A percentile compares a stretch with the other conserved stretches of the same genome.
Evolutionary conservation across 2,329 filamentous ascomycete species (phyloP).

Genomic region (Colletotrichum euphorbiae): DNA sequence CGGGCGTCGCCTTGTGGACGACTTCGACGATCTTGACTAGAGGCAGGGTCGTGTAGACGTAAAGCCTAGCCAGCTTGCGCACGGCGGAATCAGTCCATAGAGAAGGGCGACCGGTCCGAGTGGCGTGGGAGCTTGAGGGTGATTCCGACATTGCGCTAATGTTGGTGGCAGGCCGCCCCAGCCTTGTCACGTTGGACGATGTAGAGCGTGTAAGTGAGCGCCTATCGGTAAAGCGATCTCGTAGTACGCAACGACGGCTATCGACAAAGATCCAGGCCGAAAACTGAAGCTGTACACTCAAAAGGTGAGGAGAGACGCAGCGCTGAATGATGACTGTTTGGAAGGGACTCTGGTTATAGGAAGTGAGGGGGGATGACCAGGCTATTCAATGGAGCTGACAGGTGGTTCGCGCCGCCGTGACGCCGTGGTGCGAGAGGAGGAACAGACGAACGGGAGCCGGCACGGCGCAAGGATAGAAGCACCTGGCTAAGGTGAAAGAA

Average conservation of each 20-base stretch:
- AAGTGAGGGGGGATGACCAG: slow-evolving; percentile 35
- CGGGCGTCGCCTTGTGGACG: slow-evolving; percentile 54
- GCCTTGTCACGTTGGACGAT: slow-evolving; percentile 29
- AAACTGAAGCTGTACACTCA: slow-evolving; percentile 10
- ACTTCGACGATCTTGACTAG: slow-evolving; percentile 62
- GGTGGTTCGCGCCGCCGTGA: slow-evolving; percentile 16
- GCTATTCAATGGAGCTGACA: slow-evolving; percentile 37
- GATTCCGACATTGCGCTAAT: slow-evolving; percentile 40
- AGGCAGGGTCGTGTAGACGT: slow-evolving; percentile 66
- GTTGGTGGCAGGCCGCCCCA: slow-evolving; percentile 23
- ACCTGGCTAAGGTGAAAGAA: slow-evolving; percentile 4
- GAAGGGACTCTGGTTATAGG: not conserved
- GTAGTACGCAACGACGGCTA: not conserved
- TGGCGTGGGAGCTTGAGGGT: slow-evolving; percentile 46
- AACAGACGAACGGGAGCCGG: slow-evolving; percentile 18
- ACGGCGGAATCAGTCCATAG: slow-evolving; percentile 66
- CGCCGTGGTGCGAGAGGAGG: slow-evolving; percentile 17
- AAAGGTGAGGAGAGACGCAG: not conserved
- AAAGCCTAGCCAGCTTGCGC: slow-evolving; percentile 66
- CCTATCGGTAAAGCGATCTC: not conserved
- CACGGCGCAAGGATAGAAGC: slow-evolving; percentile 28
- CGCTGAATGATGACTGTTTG: slow-evolving; percentile 14
- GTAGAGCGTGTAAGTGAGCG: slow-evolving; percentile 29
- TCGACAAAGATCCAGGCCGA: not conserved
- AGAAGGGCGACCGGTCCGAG: slow-evolving; percentile 62